Evolutionary conservation across 2,329 filamentous ascomycete species (phyloP), one percentile per base, ranked within the genome.

Genomic region (Microsporum canis): DNA sequence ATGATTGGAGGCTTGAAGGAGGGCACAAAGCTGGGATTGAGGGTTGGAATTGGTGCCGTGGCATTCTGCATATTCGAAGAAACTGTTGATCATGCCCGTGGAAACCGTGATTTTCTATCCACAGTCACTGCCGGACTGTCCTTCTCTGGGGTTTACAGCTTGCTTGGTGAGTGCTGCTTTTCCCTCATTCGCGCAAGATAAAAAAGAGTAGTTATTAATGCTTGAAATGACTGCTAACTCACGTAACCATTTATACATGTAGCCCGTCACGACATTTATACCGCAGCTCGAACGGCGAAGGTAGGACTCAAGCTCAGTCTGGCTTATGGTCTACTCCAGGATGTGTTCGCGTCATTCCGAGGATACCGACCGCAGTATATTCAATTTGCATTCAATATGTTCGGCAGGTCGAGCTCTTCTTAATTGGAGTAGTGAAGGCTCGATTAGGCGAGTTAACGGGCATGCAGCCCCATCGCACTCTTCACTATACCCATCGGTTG

Each of bases 61-160:
- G 77, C 88, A 57, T 94, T 95, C 69, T 86, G 95, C 69, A 79
- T 85, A 5, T 83, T 94, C 57, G 94, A 97, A 77, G 88, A 92
- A 73, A 86, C 88, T 61, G 86, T 96, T 58, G 91, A 96, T 75
- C 80, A 85, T 79, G 80, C 74, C 31, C 71, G 74, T 23, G 79
- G 80, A 29, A 76, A 78, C 61, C 84, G 85, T 71, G 92, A 97
- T 73, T 85, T 91, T 69, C 71, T 89, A 68, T 92, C 88, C 65
- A 95, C 89, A 0, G 84, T 90, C 4, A 80, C 91, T 62, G 91
- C 94, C 31, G 91, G 89, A 55, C 77, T 96, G 72, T 88, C 88
- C 0, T 87, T 94, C 39, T 89, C 91, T 0, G 92, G 92, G 1
- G 80, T 85, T 6, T 96, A 96, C 79, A 95, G 91, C 71, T 77